phyloP scores from a whole-genome alignment of 768 basidiomycete species.

The Tulasnella sp. region DNA sequence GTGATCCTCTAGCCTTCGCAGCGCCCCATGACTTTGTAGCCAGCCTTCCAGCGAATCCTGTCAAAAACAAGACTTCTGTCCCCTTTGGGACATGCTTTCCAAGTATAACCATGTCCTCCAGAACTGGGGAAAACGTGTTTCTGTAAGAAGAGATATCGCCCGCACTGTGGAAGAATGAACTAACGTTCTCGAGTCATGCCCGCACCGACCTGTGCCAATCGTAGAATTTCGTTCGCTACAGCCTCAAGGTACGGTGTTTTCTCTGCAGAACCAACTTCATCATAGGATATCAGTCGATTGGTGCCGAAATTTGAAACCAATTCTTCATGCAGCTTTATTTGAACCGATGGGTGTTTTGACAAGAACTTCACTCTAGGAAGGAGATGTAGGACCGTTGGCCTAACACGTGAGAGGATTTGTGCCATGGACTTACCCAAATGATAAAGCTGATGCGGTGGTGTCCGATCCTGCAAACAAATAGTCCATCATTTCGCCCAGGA shows the following conservation, averaged over 20 bases:
- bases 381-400: too few relatives aligned
- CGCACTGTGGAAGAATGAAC: too few relatives aligned
- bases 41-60: not conserved
- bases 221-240: not conserved
- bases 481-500: too few relatives aligned
- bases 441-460: too few relatives aligned
- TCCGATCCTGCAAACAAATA: too few relatives aligned
- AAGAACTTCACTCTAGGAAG: not conserved
- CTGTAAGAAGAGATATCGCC: not conserved
- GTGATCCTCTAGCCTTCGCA: too few relatives aligned
- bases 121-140: not conserved
- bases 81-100: not conserved
- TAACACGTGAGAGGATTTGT: too few relatives aligned
- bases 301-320: not conserved
- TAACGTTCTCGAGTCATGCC: not conserved
- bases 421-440: too few relatives aligned
- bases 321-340: not conserved
- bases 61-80: not conserved
- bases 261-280: not conserved
- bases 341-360: not conserved
- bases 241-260: conserved; percentile 6
- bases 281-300: not conserved
- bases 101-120: not conserved
- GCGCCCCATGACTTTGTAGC: not conserved
- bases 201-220: not conserved